Conservation (phyloP, 257 asterid genomes). For the Nicotiana knightiana region DNA sequence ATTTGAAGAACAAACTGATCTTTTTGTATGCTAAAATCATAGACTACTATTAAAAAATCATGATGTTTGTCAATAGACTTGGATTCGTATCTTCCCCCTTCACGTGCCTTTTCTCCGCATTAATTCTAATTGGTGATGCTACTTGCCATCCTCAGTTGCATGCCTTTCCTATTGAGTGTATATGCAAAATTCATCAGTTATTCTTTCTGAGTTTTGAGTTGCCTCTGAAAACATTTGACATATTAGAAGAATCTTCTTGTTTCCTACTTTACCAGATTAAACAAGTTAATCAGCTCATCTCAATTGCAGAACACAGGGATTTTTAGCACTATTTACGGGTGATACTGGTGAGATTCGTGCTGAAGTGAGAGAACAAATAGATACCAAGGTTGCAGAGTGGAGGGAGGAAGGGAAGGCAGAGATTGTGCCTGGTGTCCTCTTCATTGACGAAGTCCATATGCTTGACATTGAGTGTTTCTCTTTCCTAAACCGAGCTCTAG, state of each 20-base stretch:
- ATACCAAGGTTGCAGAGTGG: constrained; percentile 98
- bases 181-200: not conserved
- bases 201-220: not conserved
- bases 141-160: not conserved
- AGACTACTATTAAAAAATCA: not conserved
- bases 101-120: not conserved
- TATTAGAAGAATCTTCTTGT: not conserved
- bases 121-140: not conserved
- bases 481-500: constrained; percentile 87
- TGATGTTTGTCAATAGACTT: not conserved
- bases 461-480: constrained; percentile 96
- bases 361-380: constrained; percentile 95
- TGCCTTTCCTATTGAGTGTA: not conserved
- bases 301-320: constrained; percentile 80
- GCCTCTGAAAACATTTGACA: not conserved
- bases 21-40: not conserved
- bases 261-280: not conserved
- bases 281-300: not conserved
- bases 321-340: constrained; percentile 84
- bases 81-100: not conserved
- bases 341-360: constrained; percentile 93
- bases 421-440: constrained; percentile 89
- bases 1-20: not conserved
- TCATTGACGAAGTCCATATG: constrained; percentile 99
- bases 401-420: constrained; percentile 98